These are phyloP conservation scores for Durio zibethinus DNA, from an alignment of 345 rosid species.

Conservation along the genomic window DNA sequence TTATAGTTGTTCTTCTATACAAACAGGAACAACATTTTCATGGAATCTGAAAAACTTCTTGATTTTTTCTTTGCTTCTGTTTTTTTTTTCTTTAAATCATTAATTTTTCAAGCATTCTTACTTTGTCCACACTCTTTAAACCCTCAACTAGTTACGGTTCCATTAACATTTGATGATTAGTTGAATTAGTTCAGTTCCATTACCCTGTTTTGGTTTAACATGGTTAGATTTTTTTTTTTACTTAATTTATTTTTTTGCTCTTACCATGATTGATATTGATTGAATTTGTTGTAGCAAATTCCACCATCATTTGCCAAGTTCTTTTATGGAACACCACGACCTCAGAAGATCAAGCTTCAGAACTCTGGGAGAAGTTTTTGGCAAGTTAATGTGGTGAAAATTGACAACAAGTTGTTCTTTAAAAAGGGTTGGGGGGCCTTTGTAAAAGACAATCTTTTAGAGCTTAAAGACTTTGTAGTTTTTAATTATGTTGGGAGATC, in stretches of 20 bases:
- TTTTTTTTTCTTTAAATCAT: not conserved
- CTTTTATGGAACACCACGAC: not conserved
- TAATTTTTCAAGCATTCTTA: too few species aligned
- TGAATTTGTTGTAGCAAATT: not conserved
- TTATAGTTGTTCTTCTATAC: not conserved
- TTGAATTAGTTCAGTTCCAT: not conserved
- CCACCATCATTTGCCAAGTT: slow-evolving; percentile 10
- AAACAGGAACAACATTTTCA: not conserved
- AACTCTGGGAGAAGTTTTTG: not conserved
- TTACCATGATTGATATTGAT: not conserved
- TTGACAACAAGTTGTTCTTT: not conserved
- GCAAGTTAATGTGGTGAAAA: not conserved
- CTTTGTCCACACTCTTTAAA: too few species aligned
- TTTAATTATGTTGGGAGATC: not conserved
- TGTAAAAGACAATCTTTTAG: not conserved
- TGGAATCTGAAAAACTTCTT: not conserved
- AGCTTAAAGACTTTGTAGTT: not conserved
- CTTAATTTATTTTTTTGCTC: not conserved
- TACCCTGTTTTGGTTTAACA: not conserved
- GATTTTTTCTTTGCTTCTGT: not conserved
- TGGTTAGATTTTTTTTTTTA: not conserved
- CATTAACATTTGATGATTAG: not conserved
- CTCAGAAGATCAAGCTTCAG: not conserved
- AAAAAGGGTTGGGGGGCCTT: not conserved
- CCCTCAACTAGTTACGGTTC: not conserved